Evolutionary conservation across 2,329 filamentous ascomycete species (phyloP).

Genomic region (Sporothrix protearum): DNA sequence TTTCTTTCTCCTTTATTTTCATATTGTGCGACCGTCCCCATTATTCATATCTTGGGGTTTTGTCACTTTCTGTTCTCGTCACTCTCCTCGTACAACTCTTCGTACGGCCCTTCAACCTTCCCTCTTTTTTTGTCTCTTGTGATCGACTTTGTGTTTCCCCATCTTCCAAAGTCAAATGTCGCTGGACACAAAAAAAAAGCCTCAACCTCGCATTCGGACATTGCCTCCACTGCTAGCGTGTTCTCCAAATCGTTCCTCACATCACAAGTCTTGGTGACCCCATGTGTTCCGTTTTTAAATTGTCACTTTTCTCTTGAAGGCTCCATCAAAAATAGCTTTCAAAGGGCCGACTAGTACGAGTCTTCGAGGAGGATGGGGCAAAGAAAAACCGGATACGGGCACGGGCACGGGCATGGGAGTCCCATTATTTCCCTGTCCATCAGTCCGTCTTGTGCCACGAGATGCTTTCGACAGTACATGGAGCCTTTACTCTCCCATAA

Average conservation of each 20-base stretch:
- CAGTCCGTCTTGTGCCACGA: not conserved
- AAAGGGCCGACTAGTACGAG: constrained; percentile 2
- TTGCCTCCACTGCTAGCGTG: not conserved
- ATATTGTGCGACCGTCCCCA: not conserved
- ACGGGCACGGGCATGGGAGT: not conserved
- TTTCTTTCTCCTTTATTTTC: no score
- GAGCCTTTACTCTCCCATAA: not conserved
- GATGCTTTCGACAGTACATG: not conserved
- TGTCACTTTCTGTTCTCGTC: not conserved
- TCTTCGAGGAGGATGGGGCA: not conserved
- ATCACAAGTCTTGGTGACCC: not conserved
- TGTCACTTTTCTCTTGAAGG: not conserved
- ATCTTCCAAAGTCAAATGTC: not conserved
- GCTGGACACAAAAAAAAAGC: not conserved
- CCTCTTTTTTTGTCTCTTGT: not conserved
- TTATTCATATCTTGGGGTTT: not conserved
- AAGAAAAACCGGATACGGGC: not conserved
- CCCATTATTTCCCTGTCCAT: not conserved
- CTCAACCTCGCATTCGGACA: not conserved
- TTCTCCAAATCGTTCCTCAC: not conserved
- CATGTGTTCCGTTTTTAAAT: not conserved
- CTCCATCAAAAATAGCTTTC: not conserved
- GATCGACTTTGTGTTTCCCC: not conserved
- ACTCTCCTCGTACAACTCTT: not conserved
- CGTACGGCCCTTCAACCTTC: not conserved